Conservation (phyloP, 345 rosid genomes). For the Pistacia atlantica region DNA sequence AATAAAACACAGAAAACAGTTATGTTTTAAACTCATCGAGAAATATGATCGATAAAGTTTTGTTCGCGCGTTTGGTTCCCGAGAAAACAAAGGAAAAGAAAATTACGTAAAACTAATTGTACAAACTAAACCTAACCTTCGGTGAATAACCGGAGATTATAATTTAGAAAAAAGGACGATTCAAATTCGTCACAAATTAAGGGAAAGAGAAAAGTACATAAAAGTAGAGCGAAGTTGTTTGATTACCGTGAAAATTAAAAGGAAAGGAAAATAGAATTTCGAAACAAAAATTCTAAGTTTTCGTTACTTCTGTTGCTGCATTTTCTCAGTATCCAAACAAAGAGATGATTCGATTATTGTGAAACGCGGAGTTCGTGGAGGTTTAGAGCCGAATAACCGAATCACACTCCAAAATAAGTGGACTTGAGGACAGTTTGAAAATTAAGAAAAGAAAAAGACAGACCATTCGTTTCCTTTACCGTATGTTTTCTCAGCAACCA, state of each 20-base stretch:
- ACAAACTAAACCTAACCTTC: neutral
- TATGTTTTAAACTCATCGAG: neutral
- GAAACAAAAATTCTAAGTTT: neutral
- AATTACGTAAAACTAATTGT: neutral
- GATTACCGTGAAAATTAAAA: neutral
- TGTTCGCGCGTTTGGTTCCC: constrained; percentile 2
- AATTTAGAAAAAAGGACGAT: neutral
- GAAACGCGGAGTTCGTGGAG: neutral
- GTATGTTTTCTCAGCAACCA: neutral
- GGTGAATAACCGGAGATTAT: neutral
- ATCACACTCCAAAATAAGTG: neutral
- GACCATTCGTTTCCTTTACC: neutral
- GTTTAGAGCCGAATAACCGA: neutral
- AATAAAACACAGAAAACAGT: neutral
- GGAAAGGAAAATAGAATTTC: neutral
- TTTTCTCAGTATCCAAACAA: constrained; percentile 3
- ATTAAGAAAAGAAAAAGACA: neutral
- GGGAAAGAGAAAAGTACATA: neutral
- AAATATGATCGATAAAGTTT: neutral
- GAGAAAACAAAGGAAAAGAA: constrained; percentile 5
- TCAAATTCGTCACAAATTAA: neutral
- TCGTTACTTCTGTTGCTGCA: neutral
- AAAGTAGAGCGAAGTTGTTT: neutral
- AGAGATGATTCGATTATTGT: neutral
- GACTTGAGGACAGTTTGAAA: neutral